Percentiles rank a stretch among this genome's conserved stretches.
These are phyloP conservation scores for Ensete ventricosum DNA, from an alignment of 176 grass and related monocot genomes.

Conservation along the genomic window DNA sequence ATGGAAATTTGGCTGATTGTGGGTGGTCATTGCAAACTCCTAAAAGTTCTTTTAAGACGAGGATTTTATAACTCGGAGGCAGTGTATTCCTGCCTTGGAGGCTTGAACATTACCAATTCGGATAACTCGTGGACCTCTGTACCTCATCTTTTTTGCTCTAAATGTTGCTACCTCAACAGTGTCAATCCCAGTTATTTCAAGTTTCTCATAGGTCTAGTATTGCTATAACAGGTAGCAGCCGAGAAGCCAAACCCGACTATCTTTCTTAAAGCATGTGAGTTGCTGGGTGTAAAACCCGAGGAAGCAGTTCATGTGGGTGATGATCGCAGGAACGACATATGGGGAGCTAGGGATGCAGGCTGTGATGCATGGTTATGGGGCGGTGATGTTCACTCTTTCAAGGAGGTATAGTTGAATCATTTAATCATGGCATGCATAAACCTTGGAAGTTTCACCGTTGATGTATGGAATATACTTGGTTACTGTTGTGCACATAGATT, in stretches of 20 bases:
- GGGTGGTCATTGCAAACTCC: neutral
- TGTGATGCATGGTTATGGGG: conserved; percentile 97
- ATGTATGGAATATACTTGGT: too few relatives aligned
- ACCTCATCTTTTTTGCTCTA: neutral
- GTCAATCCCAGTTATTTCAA: neutral
- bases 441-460: too few relatives aligned
- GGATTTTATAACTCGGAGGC: neutral
- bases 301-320: conserved; percentile 91
- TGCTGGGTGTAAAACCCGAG: conserved; percentile 74
- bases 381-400: conserved; percentile 87
- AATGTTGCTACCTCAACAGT: neutral
- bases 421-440: too few relatives aligned
- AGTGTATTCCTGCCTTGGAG: neutral
- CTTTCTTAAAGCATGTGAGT: conserved; percentile 85
- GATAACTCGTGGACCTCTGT: neutral
- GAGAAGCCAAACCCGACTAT: conserved; percentile 97
- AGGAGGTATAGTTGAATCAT: conserved; percentile 50
- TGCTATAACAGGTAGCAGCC: conserved; percentile 49
- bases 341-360: conserved; percentile 94
- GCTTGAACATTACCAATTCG: neutral
- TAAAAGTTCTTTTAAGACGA: neutral
- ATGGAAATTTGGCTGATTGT: neutral
- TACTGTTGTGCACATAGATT: too few relatives aligned
- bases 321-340: conserved; percentile 88
- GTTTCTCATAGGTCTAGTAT: neutral